These are phyloP conservation scores for Halophytophthora polymorphica DNA, from an alignment of 352 stramenopile genomes.

Conservation along the genomic window DNA sequence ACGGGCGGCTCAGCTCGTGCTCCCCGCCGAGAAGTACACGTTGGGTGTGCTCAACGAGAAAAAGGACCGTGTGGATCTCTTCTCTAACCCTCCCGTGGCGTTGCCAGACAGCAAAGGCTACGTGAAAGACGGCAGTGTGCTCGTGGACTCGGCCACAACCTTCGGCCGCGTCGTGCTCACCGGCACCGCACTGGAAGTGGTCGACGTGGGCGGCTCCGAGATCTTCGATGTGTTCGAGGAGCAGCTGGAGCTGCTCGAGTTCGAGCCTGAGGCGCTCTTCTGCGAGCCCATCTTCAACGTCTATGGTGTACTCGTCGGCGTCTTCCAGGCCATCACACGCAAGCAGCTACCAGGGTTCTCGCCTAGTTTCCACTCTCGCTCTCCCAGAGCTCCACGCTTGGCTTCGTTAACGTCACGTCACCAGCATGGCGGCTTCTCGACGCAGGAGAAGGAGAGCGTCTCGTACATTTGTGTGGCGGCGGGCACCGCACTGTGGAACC, in stretches of 20 bases:
- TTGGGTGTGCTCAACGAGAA: slow-evolving; percentile 62
- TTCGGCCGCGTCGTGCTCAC: slow-evolving; percentile 71
- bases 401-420: slow-evolving; percentile 12
- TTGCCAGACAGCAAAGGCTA: slow-evolving; percentile 35
- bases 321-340: slow-evolving; percentile 58
- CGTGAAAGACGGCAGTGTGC: slow-evolving; percentile 51
- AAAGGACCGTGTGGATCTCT: slow-evolving; percentile 56
- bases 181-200: slow-evolving; percentile 47
- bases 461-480: slow-evolving; percentile 55
- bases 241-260: slow-evolving; percentile 63
- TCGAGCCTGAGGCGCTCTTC: slow-evolving; percentile 52
- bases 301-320: slow-evolving; percentile 54
- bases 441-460: slow-evolving; percentile 46
- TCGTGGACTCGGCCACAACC: slow-evolving; percentile 59
- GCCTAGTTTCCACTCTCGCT: slow-evolving; percentile 11
- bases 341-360: slow-evolving; percentile 20
- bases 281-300: slow-evolving; percentile 62
- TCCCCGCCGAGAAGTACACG: slow-evolving; percentile 56
- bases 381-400: slow-evolving; percentile 8
- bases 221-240: slow-evolving; percentile 63
- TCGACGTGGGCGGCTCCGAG: slow-evolving; percentile 49
- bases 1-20: slow-evolving; percentile 41
- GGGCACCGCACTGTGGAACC: slow-evolving; percentile 66
- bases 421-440: slow-evolving; percentile 19
- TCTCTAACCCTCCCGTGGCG: slow-evolving; percentile 55